Conservation (phyloP, 331 rosid genomes). For the Malus hybrid region DNA sequence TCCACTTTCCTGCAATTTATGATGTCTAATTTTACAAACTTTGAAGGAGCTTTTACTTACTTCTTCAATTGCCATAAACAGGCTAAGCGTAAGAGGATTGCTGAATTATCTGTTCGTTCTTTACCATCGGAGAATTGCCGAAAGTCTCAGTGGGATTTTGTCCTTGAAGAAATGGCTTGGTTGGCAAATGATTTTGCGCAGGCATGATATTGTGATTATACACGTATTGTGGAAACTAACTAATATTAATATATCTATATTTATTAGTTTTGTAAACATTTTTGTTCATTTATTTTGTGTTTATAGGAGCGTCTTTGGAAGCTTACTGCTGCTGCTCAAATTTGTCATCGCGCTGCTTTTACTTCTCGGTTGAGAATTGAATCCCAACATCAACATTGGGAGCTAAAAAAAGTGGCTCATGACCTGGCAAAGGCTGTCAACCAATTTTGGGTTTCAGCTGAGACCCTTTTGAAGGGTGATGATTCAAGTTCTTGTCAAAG, state of each 20-base stretch:
- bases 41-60: not conserved
- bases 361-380: conserved; percentile 65
- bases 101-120: conserved; percentile 62
- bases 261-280: not conserved
- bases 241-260: not conserved
- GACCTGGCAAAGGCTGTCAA: conserved; percentile 77
- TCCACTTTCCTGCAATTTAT: conserved; percentile 10
- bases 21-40: conserved; percentile 1
- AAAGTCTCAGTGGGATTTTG: conserved; percentile 90
- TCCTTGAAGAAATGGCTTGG: conserved; percentile 97
- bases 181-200: conserved; percentile 97
- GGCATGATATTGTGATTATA: conserved; percentile 46
- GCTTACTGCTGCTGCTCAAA: conserved; percentile 80
- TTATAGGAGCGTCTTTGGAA: conserved; percentile 97
- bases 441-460: conserved; percentile 91
- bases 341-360: conserved; percentile 57
- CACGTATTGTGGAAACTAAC: not conserved
- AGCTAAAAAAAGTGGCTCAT: conserved; percentile 61
- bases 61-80: conserved; percentile 24
- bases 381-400: conserved; percentile 39
- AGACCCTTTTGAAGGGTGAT: conserved; percentile 37
- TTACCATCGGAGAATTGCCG: conserved; percentile 40
- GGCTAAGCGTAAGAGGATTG: conserved; percentile 93
- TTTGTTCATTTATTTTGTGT: not conserved
- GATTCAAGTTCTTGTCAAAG: conserved; percentile 15